Conservation (phyloP, 2,329 filamentous ascomycete species). For the Basipetospora chlamydospora region DNA sequence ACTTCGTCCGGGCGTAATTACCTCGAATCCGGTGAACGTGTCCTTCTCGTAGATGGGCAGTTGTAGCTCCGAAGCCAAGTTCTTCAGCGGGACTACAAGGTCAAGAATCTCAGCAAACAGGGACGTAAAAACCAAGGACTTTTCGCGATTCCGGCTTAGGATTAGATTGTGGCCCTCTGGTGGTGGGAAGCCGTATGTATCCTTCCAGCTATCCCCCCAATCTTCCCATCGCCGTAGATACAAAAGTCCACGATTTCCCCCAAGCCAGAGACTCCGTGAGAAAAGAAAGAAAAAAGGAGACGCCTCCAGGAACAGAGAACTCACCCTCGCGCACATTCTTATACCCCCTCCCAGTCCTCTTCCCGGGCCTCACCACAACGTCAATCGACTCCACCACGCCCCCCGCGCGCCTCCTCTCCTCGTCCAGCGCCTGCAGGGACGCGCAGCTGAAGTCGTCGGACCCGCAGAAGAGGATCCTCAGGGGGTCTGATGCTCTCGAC, state of each 20-base stretch:
- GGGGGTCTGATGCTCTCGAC: conserved; percentile 44
- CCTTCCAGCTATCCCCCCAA: no score
- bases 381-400: conserved; percentile 60
- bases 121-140: no score
- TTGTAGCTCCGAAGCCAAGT: conserved; percentile 44
- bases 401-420: conserved; percentile 37
- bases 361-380: conserved; percentile 70
- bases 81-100: conserved; percentile 55
- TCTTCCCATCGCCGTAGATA: no score
- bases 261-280: not conserved
- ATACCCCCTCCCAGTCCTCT: conserved; percentile 60
- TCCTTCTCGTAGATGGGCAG: conserved; percentile 61
- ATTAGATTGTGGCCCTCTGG: no score
- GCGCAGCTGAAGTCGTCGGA: conserved; percentile 81
- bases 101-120: conserved; percentile 3
- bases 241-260: not conserved
- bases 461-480: conserved; percentile 86
- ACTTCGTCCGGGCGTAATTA: conserved; percentile 26
- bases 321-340: conserved; percentile 53
- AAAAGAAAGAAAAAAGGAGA: not conserved
- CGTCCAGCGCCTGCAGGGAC: conserved; percentile 55
- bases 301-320: conserved; percentile 8
- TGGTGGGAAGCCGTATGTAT: no score
- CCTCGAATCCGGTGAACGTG: conserved; percentile 71
- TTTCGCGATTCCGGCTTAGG: no score